Evolutionary conservation across 306 rosid species (phyloP), one percentile per base, ranked within the genome.

Genomic region (Vicia villosa): DNA sequence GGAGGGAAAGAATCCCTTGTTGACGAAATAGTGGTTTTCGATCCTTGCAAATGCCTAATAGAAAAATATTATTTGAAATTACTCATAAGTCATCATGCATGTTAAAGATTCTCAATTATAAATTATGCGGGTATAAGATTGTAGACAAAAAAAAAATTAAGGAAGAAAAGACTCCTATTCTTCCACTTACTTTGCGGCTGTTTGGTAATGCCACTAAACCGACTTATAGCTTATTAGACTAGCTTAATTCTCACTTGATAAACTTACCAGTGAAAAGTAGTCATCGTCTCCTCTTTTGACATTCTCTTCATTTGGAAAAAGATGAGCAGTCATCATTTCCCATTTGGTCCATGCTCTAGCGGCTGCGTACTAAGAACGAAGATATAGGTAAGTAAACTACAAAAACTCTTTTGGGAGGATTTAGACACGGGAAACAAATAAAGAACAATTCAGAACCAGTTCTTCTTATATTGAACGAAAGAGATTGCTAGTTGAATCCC

Each of bases 311-410:
- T 88, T 88, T 72, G 89, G 94, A 80, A 82, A 72, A 71, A 94
- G 98, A 85, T 88, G 97, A 36, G 96, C 92, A 41, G 94, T 90
- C 92, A 84, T 81, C 98, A 94, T 90, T 87, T 94, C 98, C 98
- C 97, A 94, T 75, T 85, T 94, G 81, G 98, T 94, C 98, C 98
- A 94, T 56, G 97, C 97, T 85, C 95, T 94, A 21, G 98, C 96
- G 20, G 98, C 97, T 65, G 94, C 97, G 83, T 84, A 81, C 98
- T 93, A 80, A 10, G 79, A 81, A 79, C 40, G 45, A 47, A 66
- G 70, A 66, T 63, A 68, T 19, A 41, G 69, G 60, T 73, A 21
- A 81, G 74, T 58, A 67, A 79, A 64, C 19, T 28, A 55, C 32
- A 15, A 13, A 57, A 75, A 58, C 59, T n/a, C 30, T 66, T 70